phyloP scores from a whole-genome alignment of 2,329 filamentous ascomycete species.

The Drechslerella dactyloides region DNA sequence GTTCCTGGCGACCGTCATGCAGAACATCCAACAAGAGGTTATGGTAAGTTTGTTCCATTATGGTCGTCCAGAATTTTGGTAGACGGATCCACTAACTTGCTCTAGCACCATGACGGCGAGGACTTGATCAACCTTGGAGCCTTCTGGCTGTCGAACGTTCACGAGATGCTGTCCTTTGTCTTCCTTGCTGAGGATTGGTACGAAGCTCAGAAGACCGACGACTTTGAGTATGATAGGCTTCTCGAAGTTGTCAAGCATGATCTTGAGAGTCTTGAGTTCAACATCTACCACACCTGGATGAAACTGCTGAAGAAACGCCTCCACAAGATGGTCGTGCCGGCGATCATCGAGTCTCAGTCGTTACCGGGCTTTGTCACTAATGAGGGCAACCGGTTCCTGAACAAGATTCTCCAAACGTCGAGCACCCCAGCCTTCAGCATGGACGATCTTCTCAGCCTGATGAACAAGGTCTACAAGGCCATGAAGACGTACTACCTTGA shows the following conservation, averaged over 20 bases:
- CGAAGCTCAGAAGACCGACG: conserved; percentile 98
- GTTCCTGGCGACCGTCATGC: conserved; percentile 99
- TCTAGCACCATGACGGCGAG: conserved; percentile 83
- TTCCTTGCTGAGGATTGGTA: conserved; percentile 99
- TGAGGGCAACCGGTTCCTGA: conserved; percentile 96
- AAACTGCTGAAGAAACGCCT: conserved; percentile 99
- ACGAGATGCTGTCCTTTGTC: conserved; percentile 99
- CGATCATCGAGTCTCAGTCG: conserved; percentile 98
- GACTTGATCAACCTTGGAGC: conserved; percentile 96
- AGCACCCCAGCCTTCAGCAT: conserved; percentile 96
- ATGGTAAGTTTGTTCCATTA: conserved; percentile 65
- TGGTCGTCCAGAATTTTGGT: not conserved
- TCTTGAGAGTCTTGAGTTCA: conserved; percentile 96
- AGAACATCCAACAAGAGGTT: conserved; percentile 98
- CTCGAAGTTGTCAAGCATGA: conserved; percentile 99
- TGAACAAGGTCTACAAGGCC: conserved; percentile 97
- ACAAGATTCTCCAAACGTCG: conserved; percentile 90
- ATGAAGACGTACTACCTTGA: conserved; percentile 99
- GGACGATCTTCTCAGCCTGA: conserved; percentile 93
- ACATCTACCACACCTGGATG: conserved; percentile 99
- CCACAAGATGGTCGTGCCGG: conserved; percentile 99
- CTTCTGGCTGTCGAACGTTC: conserved; percentile 98
- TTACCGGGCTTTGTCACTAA: conserved; percentile 98
- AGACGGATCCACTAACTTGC: conserved; percentile 19
- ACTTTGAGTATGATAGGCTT: conserved; percentile 97